These are phyloP conservation scores for Annona squamosa DNA, from an alignment of 164 flowering plant species.

Conservation along the genomic window DNA sequence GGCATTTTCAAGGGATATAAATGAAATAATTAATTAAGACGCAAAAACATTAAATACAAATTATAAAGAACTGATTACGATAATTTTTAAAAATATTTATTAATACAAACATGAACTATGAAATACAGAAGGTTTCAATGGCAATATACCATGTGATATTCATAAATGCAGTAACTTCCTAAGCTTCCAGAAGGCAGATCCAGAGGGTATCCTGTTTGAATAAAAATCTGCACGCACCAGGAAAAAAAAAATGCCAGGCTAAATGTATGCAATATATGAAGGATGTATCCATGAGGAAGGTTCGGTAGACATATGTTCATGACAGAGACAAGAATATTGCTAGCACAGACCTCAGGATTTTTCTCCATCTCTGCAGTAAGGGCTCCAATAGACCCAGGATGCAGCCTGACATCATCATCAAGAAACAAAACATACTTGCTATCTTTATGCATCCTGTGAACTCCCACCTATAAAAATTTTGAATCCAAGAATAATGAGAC, in stretches of 20 bases:
- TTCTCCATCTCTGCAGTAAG: conserved; percentile 90
- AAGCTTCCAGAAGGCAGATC: conserved; percentile 96
- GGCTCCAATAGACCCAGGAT: conserved; percentile 92
- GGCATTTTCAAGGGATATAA: too few species aligned
- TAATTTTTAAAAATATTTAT: too few species aligned
- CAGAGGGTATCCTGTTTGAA: conserved; percentile 98
- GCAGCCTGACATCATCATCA: conserved; percentile 96
- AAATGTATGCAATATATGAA: background rate
- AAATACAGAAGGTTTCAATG: background rate
- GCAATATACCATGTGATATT: conserved; percentile 87
- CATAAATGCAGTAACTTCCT: conserved; percentile 98
- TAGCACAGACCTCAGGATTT: conserved; percentile 65
- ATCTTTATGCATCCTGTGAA: conserved; percentile 85
- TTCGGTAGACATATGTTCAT: background rate
- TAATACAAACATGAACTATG: background rate
- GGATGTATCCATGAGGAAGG: background rate
- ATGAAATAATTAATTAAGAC: too few species aligned
- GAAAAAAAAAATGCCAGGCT: background rate
- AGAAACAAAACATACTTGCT: conserved; percentile 86
- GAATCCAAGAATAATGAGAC: too few species aligned
- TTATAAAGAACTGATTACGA: too few species aligned
- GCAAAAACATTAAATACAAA: too few species aligned
- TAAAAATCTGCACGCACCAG: conserved; percentile 71
- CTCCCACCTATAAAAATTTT: conserved; percentile 58
- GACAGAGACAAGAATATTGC: background rate